Base-by-base conservation (phyloP, 768 basidiomycete genomes). In the Saitozyma podzolica region DNA sequence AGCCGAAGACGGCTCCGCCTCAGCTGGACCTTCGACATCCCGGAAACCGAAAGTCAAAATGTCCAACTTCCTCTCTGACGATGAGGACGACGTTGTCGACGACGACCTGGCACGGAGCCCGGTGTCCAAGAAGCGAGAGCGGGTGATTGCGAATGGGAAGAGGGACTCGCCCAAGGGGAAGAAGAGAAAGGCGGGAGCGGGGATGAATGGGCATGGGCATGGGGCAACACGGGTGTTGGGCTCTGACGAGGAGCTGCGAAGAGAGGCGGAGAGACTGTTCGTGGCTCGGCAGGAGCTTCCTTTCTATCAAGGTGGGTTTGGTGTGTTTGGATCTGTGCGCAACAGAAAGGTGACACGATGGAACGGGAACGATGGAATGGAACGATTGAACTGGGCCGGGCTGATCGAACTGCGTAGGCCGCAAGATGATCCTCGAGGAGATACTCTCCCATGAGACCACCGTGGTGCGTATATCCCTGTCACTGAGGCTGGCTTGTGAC, bases 201-300 rank as follows among this genome's bases (percentile, higher is more conserved):
- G 92, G 68, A 97, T 92, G n/a, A 96, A 84, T 2, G 96, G 96
- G 74, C 93, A 91, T n/a, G 82, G 74, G 3, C 29, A 29, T 29
- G 29, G 29, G 29, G 29, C 29, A 29, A 29, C 2, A 29, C 29
- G 29, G 29, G 29, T 29, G 29, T 5, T 29, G 29, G 29, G 29
- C 29, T 29, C 29, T 2, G 56, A 47, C 40, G 56, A 42, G 48
- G 58, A 40, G 14, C 50, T 51, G 50, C 37, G 61, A 47, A 61
- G 58, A 54, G 58, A 64, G 42, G 74, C 76, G 7, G 65, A 70
- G 39, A 67, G 61, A 47, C 50, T 78, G 48, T 66, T 66, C 40
- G 58, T 65, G 59, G 69, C 64, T 5, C 56, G 75, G 40, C 57
- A 65, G 56, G 58, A 69, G 40, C 55, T 78, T 55, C 77, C 77